These are phyloP conservation scores for Rhodosporidiobolus sp. DNA, from an alignment of 768 basidiomycete genomes.

Conservation along the genomic window DNA sequence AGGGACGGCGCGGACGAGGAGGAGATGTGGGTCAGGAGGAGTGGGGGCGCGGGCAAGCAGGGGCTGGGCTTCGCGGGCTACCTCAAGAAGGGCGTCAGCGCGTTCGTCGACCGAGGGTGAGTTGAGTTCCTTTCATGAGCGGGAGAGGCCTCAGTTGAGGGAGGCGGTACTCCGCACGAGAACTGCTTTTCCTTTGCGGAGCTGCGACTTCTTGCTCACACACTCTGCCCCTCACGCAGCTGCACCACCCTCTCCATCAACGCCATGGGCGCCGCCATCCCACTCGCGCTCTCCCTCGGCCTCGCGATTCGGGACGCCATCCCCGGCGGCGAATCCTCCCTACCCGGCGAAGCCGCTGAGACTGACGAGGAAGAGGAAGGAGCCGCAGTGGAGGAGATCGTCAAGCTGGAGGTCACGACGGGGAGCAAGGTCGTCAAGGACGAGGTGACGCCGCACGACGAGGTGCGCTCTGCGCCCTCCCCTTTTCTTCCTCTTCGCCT, in stretches of 20 bases:
- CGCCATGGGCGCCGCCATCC: constrained; percentile 87
- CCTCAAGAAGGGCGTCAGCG: constrained; percentile 38
- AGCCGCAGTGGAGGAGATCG: constrained; percentile 63
- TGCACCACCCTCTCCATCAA: constrained; percentile 70
- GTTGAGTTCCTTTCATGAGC: not conserved
- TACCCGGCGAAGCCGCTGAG: too few species aligned
- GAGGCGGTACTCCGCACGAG: not conserved
- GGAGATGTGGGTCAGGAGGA: constrained; percentile 25
- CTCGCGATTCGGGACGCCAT: constrained; percentile 70
- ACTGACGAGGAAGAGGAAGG: constrained; percentile 52
- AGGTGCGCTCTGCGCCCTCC: constrained; percentile 2
- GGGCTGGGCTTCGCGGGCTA: constrained; percentile 38
- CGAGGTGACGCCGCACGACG: constrained; percentile 69
- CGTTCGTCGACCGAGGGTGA: constrained; percentile 42
- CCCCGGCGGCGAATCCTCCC: constrained; percentile 54
- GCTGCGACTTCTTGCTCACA: not conserved
- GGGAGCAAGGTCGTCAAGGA: constrained; percentile 54
- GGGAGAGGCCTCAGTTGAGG: too few species aligned
- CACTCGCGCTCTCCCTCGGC: constrained; percentile 67
- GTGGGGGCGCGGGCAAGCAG: not conserved
- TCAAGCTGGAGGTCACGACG: constrained; percentile 56
- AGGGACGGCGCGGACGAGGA: constrained; percentile 6
- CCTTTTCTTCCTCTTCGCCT: not conserved
- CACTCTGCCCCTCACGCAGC: constrained; percentile 49
- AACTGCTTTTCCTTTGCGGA: not conserved